Evolutionary conservation across 305 asterid species (phyloP).

Genomic region (Salvia sclarea): DNA sequence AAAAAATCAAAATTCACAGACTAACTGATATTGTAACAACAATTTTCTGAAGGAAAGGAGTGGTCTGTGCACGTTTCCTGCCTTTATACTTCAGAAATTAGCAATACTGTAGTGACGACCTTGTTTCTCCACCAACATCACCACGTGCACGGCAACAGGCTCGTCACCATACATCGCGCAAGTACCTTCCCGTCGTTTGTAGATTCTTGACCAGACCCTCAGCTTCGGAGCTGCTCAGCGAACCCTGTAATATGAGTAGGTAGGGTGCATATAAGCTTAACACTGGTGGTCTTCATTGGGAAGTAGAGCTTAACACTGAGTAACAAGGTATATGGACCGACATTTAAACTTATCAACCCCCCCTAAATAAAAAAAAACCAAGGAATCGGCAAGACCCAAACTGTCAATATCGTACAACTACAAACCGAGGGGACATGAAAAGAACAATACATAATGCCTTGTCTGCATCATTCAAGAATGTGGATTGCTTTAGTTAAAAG

Average conservation of each 20-base stretch:
- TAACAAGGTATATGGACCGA: neutral
- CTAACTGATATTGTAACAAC: slow-evolving; percentile 29
- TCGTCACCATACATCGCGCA: slow-evolving; percentile 86
- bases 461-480: neutral
- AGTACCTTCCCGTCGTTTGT: slow-evolving; percentile 75
- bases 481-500: neutral
- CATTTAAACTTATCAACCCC: neutral
- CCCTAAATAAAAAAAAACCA: too few relatives aligned
- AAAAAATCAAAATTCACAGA: slow-evolving; percentile 30
- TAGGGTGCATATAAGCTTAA: slow-evolving; percentile 6
- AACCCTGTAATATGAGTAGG: slow-evolving; percentile 59
- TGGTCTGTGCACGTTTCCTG: slow-evolving; percentile 51
- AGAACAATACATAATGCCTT: slow-evolving; percentile 4
- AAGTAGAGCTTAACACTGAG: neutral
- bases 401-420: slow-evolving; percentile 9
- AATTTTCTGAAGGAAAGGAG: slow-evolving; percentile 32
- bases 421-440: slow-evolving; percentile 10
- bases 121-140: neutral
- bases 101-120: neutral
- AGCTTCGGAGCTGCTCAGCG: slow-evolving; percentile 70
- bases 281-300: neutral
- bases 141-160: slow-evolving; percentile 4
- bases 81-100: slow-evolving; percentile 21
- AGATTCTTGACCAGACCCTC: slow-evolving; percentile 92
- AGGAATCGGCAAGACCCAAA: too few relatives aligned